phyloP scores from a whole-genome alignment of 495 filamentous ascomycete genomes.

The Aspergillus mulundensis region DNA sequence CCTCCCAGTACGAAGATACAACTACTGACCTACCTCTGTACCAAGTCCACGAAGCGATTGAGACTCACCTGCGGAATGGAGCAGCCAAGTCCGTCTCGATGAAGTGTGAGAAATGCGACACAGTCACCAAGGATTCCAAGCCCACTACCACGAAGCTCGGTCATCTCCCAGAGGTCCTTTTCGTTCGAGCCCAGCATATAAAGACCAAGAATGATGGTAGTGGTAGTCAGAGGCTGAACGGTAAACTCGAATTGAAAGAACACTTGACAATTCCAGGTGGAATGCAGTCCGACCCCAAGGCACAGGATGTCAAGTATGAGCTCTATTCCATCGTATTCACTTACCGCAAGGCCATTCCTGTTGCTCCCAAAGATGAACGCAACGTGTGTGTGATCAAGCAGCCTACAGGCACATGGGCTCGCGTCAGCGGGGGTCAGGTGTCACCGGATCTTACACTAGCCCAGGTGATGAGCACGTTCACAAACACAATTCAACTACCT shows the following conservation, averaged over 20 bases:
- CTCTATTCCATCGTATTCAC: constrained; percentile 30
- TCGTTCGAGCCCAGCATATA: constrained; percentile 15
- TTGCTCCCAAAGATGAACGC: constrained; percentile 20
- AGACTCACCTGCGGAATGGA: neutral
- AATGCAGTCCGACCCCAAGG: neutral
- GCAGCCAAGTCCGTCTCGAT: neutral
- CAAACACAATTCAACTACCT: neutral
- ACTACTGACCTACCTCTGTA: neutral
- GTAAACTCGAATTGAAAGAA: neutral
- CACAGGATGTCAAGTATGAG: constrained; percentile 21
- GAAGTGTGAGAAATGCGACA: constrained; percentile 1
- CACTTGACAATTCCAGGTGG: constrained; percentile 4
- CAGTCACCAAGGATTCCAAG: neutral
- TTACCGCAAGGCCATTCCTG: neutral
- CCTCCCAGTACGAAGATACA: neutral
- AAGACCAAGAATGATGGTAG: no score
- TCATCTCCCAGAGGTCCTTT: constrained; percentile 12
- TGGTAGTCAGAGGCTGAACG: neutral
- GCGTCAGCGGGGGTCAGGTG: neutral
- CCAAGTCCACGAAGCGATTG: constrained; percentile 6
- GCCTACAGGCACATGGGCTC: constrained; percentile 22
- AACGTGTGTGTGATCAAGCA: constrained; percentile 26
- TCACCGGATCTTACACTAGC: neutral
- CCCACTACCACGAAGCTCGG: neutral
- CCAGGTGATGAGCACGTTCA: neutral